phyloP scores from a whole-genome alignment of 495 filamentous ascomycete genomes.

The Sordaria brevicollis region DNA sequence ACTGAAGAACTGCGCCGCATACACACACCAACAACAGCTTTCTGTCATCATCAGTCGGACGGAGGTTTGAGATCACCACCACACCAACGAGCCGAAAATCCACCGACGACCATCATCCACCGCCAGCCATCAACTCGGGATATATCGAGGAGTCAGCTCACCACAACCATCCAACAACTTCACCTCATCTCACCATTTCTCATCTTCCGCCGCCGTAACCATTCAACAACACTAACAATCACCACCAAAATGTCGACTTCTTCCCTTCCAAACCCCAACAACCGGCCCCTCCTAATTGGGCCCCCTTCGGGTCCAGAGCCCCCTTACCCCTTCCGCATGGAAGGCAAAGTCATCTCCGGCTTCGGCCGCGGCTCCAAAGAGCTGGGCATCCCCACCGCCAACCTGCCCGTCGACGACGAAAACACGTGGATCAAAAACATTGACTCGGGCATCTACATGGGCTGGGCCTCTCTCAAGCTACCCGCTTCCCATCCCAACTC shows the following conservation, averaged over 20 bases:
- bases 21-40: background rate
- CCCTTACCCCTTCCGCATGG: constrained; percentile 74
- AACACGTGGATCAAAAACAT: constrained; percentile 61
- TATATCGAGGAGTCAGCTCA: background rate
- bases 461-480: constrained; percentile 63
- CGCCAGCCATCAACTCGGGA: background rate
- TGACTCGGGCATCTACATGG: constrained; percentile 81
- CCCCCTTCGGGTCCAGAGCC: constrained; percentile 55
- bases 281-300: constrained; percentile 56
- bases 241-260: constrained; percentile 2
- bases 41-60: background rate
- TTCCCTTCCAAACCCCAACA: constrained; percentile 8
- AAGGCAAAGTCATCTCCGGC: constrained; percentile 78
- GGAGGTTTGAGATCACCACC: background rate
- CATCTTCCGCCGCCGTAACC: background rate
- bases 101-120: background rate
- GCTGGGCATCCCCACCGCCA: constrained; percentile 94
- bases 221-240: background rate
- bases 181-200: background rate
- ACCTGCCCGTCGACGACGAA: constrained; percentile 70
- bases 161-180: background rate
- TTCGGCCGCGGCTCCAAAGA: constrained; percentile 92
- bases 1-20: background rate
- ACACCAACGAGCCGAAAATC: background rate
- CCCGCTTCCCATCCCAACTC: constrained; percentile 29